phyloP scores from a whole-genome alignment of 108 stramenopile species.

The Nitzschia sp. region DNA sequence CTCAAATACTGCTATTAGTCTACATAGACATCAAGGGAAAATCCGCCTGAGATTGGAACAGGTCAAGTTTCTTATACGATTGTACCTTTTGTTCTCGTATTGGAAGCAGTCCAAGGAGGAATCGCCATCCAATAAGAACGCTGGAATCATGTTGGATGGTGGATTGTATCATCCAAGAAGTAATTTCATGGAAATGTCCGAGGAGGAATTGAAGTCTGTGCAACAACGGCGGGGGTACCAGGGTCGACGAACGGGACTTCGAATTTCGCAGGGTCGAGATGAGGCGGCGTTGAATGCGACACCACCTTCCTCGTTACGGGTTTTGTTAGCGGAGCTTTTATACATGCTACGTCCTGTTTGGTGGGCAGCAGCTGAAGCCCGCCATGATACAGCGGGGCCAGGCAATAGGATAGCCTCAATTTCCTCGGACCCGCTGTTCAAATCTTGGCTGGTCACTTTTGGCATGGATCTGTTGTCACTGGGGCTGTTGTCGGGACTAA shows the following conservation, averaged over 20 bases:
- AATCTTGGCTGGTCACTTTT: conserved; percentile 31
- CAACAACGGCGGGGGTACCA: conserved; percentile 32
- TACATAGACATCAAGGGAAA: not conserved
- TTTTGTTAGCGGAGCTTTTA: conserved; percentile 39
- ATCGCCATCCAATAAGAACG: conserved; percentile 1
- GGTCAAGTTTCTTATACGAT: conserved; percentile 41
- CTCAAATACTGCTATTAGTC: not conserved
- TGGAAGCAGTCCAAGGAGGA: conserved; percentile 32
- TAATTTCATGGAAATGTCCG: conserved; percentile 7
- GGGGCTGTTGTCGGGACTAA: conserved; percentile 15
- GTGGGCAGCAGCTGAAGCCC: conserved; percentile 36
- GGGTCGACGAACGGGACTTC: conserved; percentile 44
- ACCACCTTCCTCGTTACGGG: not conserved
- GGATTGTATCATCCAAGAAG: conserved; percentile 26
- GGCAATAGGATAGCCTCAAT: not conserved
- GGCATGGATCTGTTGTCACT: conserved; percentile 43
- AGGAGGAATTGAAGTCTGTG: conserved; percentile 9
- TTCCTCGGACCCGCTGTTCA: not conserved
- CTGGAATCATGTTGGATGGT: conserved; percentile 36
- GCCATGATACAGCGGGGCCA: not conserved
- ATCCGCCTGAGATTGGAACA: conserved; percentile 39
- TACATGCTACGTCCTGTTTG: conserved; percentile 43
- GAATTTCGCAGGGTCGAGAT: not conserved
- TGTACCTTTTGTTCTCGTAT: conserved; percentile 37
- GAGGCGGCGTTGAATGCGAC: not conserved